Conservation (phyloP, 441 rosid genomes). For the Jatropha podagrica region DNA sequence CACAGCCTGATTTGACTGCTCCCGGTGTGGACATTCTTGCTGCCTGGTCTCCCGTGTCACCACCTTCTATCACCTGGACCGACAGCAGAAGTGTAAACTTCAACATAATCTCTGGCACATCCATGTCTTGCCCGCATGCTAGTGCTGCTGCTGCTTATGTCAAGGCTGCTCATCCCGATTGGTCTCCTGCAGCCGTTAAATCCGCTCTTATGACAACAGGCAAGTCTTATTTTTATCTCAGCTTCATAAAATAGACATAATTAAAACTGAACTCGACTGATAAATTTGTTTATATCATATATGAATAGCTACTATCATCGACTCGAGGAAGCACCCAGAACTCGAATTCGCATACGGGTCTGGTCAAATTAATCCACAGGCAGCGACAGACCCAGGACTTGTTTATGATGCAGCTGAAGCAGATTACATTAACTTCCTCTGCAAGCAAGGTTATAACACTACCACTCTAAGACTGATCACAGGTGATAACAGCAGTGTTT, state of each 20-base stretch:
- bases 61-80: constrained; percentile 27
- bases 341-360: constrained; percentile 71
- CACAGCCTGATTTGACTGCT: constrained; percentile 85
- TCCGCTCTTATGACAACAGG: constrained; percentile 86
- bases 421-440: constrained; percentile 73
- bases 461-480: constrained; percentile 44
- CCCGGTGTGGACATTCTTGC: constrained; percentile 88
- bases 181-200: constrained; percentile 68
- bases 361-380: constrained; percentile 58
- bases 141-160: constrained; percentile 62
- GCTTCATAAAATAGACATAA: no score
- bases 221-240: constrained; percentile 8
- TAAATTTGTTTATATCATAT: no score
- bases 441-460: constrained; percentile 58
- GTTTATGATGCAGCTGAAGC: constrained; percentile 56
- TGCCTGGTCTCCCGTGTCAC: constrained; percentile 53
- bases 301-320: constrained; percentile 27
- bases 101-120: constrained; percentile 74
- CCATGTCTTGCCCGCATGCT: constrained; percentile 90
- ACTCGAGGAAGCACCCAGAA: constrained; percentile 54
- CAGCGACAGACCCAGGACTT: constrained; percentile 59
- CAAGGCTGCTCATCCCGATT: constrained; percentile 61
- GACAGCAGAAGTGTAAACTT: constrained; percentile 41
- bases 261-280: no score
- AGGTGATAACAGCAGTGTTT: constrained; percentile 37